These are phyloP conservation scores for Alternaria sp. DNA, from an alignment of 2,329 filamentous ascomycete genomes.

Conservation along the genomic window DNA sequence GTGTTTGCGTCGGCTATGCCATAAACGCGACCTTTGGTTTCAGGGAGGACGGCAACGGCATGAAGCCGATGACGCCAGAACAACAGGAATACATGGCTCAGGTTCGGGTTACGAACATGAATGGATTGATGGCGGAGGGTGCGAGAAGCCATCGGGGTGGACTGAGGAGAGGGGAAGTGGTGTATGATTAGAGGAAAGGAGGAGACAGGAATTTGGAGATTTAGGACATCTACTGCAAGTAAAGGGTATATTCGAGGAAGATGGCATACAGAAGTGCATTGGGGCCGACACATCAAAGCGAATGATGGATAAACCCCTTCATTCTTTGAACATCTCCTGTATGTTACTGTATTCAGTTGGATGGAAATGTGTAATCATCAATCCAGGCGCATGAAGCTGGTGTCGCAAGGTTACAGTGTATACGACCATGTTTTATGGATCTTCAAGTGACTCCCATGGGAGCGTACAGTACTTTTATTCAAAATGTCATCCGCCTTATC, in stretches of 20 bases:
- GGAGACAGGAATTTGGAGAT: neutral
- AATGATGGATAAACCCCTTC: neutral
- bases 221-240: neutral
- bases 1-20: slow-evolving; percentile 30
- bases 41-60: slow-evolving; percentile 7
- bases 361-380: neutral
- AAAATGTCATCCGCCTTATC: neutral
- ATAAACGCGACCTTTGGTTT: slow-evolving; percentile 29
- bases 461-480: neutral
- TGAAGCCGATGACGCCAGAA: slow-evolving; percentile 19
- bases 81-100: slow-evolving; percentile 36
- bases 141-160: neutral
- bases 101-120: slow-evolving; percentile 26
- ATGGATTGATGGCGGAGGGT: slow-evolving; percentile 22
- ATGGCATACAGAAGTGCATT: neutral
- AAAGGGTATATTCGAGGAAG: neutral
- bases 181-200: neutral
- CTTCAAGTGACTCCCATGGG: neutral
- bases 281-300: neutral
- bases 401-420: neutral
- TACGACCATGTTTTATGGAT: neutral
- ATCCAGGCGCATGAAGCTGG: neutral
- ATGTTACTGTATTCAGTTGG: too few relatives aligned
- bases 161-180: neutral
- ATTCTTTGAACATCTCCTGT: neutral